A percentile compares a stretch with the other conserved stretches of the same genome.
These are phyloP conservation scores for Nelumbo lutea DNA, from an alignment of 164 flowering plant genomes.

Conservation along the genomic window DNA sequence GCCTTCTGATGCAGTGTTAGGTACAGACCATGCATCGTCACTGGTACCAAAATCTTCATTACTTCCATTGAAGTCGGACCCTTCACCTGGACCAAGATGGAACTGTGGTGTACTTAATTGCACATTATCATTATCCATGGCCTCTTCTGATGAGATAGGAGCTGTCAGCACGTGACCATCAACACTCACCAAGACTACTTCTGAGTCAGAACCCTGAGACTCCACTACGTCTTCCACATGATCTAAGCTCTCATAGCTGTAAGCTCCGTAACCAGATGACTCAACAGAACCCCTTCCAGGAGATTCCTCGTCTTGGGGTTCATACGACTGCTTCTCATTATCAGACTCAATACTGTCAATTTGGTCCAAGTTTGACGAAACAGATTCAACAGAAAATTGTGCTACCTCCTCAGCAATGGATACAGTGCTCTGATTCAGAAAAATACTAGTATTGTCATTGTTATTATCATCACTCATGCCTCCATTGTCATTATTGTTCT, in stretches of 20 bases:
- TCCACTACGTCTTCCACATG: slow-evolving; percentile 40
- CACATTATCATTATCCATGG: slow-evolving; percentile 39
- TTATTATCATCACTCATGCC: slow-evolving; percentile 1
- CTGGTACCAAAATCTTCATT: slow-evolving; percentile 39
- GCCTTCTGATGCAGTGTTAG: slow-evolving; percentile 18
- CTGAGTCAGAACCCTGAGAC: slow-evolving; percentile 52
- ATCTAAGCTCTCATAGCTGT: slow-evolving; percentile 44
- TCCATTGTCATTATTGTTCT: too few relatives aligned
- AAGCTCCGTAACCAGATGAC: slow-evolving; percentile 48
- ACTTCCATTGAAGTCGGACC: slow-evolving; percentile 42
- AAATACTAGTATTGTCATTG: slow-evolving; percentile 14
- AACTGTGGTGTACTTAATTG: slow-evolving; percentile 68
- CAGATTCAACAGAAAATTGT: slow-evolving; percentile 29
- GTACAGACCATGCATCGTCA: slow-evolving; percentile 38
- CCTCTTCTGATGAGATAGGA: slow-evolving; percentile 53
- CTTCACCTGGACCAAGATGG: slow-evolving; percentile 79
- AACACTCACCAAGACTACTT: slow-evolving; percentile 81
- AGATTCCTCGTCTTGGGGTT: slow-evolving; percentile 52
- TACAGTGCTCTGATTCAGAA: slow-evolving; percentile 30
- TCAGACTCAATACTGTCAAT: slow-evolving; percentile 54
- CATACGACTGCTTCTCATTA: slow-evolving; percentile 40
- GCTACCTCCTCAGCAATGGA: slow-evolving; percentile 30
- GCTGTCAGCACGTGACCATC: slow-evolving; percentile 91
- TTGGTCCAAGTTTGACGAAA: slow-evolving; percentile 21
- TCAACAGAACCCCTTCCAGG: slow-evolving; percentile 42